These are phyloP conservation scores for Amanita rimosa DNA, from an alignment of 768 basidiomycete genomes.

Conservation along the genomic window DNA sequence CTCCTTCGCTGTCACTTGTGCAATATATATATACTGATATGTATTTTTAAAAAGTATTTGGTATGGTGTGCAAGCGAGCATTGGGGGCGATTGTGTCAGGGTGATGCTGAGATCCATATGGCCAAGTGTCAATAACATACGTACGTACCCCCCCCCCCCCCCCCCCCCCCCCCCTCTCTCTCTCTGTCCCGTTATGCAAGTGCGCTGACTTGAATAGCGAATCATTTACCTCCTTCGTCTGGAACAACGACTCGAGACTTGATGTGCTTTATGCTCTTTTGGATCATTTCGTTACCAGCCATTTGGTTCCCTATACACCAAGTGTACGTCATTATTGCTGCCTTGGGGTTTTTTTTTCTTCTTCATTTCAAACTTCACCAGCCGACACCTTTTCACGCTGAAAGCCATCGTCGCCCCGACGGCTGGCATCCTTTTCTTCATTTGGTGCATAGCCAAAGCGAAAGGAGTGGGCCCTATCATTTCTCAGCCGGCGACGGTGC, in stretches of 20 bases:
- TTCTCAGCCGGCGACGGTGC: slow-evolving; percentile 46
- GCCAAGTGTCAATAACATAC: slow-evolving; percentile 59
- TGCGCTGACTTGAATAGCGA: slow-evolving; percentile 28
- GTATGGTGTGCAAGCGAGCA: slow-evolving; percentile 74
- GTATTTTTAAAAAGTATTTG: slow-evolving; percentile 42
- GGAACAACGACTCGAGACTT: slow-evolving; percentile 70
- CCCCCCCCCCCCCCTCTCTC: no score
- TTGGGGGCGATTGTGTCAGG: slow-evolving; percentile 70
- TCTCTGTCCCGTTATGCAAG: neutral
- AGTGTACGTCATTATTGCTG: slow-evolving; percentile 33
- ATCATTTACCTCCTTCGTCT: slow-evolving; percentile 60
- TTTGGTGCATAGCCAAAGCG: slow-evolving; percentile 71
- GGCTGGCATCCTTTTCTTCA: slow-evolving; percentile 61
- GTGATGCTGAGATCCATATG: slow-evolving; percentile 70
- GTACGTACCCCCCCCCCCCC: no score
- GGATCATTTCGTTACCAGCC: slow-evolving; percentile 67
- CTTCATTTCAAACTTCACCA: slow-evolving; percentile 13
- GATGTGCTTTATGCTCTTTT: slow-evolving; percentile 81
- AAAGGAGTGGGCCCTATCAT: slow-evolving; percentile 71
- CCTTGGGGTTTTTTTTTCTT: neutral
- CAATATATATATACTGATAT: neutral
- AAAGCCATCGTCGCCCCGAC: slow-evolving; percentile 66
- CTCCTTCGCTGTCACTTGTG: neutral
- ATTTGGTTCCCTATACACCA: slow-evolving; percentile 80
- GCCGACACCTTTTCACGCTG: slow-evolving; percentile 68